These are phyloP conservation scores for Lasiodiplodia gonubiensis DNA, from an alignment of 2,329 filamentous ascomycete species.

Conservation along the genomic window DNA sequence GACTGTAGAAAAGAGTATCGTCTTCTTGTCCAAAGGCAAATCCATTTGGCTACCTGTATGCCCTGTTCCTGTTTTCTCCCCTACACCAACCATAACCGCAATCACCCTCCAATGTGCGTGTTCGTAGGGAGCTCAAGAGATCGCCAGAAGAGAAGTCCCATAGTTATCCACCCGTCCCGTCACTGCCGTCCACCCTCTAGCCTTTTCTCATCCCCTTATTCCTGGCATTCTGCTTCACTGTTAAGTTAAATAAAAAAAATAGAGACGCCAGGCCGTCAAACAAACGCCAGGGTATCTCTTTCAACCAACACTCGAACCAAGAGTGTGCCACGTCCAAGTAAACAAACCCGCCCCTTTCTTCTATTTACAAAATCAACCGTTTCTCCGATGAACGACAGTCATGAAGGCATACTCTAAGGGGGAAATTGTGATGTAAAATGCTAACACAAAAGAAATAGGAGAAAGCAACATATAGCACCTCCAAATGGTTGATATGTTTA, in stretches of 20 bases:
- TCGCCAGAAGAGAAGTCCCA: not conserved
- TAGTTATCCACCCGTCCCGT: not conserved
- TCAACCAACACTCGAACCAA: slow-evolving; percentile 2
- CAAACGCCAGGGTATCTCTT: slow-evolving; percentile 24
- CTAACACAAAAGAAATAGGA: not conserved
- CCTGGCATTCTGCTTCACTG: not conserved
- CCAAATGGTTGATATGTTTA: not conserved
- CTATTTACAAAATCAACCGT: slow-evolving; percentile 5
- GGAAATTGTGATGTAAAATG: not conserved
- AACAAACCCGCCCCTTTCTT: not conserved
- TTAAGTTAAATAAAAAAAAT: not conserved
- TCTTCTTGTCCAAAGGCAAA: not conserved
- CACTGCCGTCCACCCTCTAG: not conserved
- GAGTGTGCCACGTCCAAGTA: not conserved
- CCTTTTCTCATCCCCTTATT: not conserved
- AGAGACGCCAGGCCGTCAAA: slow-evolving; percentile 20
- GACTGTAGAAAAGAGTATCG: not conserved
- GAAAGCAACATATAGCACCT: not conserved
- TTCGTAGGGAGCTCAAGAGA: not conserved
- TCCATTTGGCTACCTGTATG: not conserved
- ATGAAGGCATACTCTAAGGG: slow-evolving; percentile 4
- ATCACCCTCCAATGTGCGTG: not conserved
- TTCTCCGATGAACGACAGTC: slow-evolving; percentile 13
- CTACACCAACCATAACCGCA: not conserved
- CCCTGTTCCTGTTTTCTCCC: not conserved